Conservation (phyloP, 805 yeast species). For the Torulaspora indica region DNA sequence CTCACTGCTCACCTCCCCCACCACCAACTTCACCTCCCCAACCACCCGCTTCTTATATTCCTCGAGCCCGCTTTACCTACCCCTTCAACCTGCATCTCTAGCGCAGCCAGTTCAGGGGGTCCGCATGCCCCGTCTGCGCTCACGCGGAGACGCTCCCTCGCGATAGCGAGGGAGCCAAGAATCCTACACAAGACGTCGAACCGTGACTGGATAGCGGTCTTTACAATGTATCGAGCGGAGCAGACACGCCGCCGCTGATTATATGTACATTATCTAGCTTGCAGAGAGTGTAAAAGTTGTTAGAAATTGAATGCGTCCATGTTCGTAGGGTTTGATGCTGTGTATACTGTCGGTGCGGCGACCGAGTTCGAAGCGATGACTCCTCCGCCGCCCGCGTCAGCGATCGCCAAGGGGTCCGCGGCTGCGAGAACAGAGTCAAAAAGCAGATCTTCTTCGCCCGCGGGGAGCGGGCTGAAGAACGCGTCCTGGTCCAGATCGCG, state of each 20-base stretch:
- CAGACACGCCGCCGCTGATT: no score
- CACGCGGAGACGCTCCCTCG: no score
- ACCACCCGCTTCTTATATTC: background rate
- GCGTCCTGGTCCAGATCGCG: constrained; percentile 1
- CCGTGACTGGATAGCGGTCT: no score
- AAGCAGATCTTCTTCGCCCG: constrained; percentile 7
- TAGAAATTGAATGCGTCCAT: constrained; percentile 5
- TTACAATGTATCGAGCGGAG: no score
- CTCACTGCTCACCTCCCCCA: background rate
- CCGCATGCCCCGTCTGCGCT: no score
- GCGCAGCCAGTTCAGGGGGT: no score
- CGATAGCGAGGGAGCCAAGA: no score
- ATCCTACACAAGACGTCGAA: no score
- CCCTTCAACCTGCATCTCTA: no score
- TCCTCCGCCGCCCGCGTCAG: no score
- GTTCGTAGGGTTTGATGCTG: background rate
- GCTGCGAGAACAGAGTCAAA: constrained; percentile 6
- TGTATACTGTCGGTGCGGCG: background rate
- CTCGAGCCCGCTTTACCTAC: background rate
- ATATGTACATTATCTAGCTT: no score
- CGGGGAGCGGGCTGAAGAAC: constrained; percentile 5
- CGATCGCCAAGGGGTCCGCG: background rate
- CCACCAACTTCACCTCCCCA: background rate
- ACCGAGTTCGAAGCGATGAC: no score
- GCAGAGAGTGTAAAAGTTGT: background rate